Evolutionary conservation across 495 filamentous ascomycete genomes (phyloP).

Genomic region (Letharia columbiana): DNA sequence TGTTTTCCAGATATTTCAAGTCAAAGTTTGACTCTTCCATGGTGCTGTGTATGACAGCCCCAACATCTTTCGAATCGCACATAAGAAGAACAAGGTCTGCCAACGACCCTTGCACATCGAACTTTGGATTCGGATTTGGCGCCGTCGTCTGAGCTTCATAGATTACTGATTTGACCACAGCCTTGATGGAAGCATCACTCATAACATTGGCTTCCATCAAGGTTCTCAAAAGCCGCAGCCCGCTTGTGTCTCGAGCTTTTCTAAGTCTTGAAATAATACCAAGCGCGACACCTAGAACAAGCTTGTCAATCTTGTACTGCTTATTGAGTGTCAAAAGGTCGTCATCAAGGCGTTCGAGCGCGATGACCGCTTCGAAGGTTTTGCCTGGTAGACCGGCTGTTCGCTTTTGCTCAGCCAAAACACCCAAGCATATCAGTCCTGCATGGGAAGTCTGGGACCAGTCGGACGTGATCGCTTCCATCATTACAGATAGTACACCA

Average conservation of each 20-base stretch:
- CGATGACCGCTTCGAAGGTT: conserved; percentile 60
- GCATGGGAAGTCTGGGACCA: conserved; percentile 61
- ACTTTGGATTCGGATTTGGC: conserved; percentile 33
- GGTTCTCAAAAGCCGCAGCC: conserved; percentile 48
- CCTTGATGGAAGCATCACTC: conserved; percentile 49
- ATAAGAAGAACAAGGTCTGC: conserved; percentile 55
- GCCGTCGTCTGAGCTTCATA: conserved; percentile 31
- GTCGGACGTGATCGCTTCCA: conserved; percentile 71
- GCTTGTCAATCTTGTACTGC: conserved; percentile 59
- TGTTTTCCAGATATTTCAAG: conserved; percentile 59
- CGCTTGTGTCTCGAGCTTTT: conserved; percentile 49
- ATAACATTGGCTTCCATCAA: conserved; percentile 55
- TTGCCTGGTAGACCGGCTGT: conserved; percentile 47
- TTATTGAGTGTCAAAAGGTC: conserved; percentile 52
- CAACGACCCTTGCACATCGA: conserved; percentile 50
- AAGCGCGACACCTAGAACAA: conserved; percentile 63
- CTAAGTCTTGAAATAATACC: conserved; percentile 57
- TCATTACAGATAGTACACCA: conserved; percentile 63
- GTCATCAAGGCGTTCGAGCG: conserved; percentile 48
- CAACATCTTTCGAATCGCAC: conserved; percentile 43
- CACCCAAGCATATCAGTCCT: conserved; percentile 70
- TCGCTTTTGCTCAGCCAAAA: conserved; percentile 70
- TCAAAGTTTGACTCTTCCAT: conserved; percentile 55
- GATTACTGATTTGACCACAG: conserved; percentile 56
- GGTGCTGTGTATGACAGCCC: conserved; percentile 30